Evolutionary conservation across 257 asterid species (phyloP).

Genomic region (Euphrasia confusa): DNA sequence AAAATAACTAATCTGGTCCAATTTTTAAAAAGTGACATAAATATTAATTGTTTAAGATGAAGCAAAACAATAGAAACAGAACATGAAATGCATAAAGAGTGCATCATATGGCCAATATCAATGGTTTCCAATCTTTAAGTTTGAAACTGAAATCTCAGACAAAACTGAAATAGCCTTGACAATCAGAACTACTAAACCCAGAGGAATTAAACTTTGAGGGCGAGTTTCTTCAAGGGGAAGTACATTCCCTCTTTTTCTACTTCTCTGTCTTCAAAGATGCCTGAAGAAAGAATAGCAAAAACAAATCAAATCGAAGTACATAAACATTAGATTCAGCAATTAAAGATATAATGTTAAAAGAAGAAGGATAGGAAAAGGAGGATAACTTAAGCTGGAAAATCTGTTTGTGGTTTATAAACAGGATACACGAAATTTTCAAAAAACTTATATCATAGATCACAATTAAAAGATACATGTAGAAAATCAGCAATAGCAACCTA

Average conservation of each 20-base stretch:
- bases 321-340: neutral
- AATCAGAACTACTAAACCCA: neutral
- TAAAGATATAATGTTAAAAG: too few relatives aligned
- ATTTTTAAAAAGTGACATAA: too few relatives aligned
- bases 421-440: too few relatives aligned
- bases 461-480: too few relatives aligned
- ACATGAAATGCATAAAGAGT: neutral
- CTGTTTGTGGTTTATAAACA: too few relatives aligned
- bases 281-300: conserved; percentile 21
- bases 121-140: neutral
- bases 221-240: conserved; percentile 58
- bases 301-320: neutral
- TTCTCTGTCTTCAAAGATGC: conserved; percentile 56
- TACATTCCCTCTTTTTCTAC: conserved; percentile 63
- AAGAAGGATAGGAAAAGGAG: too few relatives aligned
- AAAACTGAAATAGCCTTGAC: conserved; percentile 14
- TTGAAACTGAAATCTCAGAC: conserved; percentile 1
- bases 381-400: too few relatives aligned
- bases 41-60: too few relatives aligned
- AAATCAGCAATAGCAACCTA: too few relatives aligned
- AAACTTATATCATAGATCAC: too few relatives aligned
- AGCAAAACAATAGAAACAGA: neutral
- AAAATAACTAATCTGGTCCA: too few relatives aligned
- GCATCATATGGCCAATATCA: neutral
- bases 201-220: conserved; percentile 47